Evolutionary conservation across 1,139 yeast genomes (phyloP), one percentile per base, ranked within the genome.

Genomic region (Kazachstania sp.): DNA sequence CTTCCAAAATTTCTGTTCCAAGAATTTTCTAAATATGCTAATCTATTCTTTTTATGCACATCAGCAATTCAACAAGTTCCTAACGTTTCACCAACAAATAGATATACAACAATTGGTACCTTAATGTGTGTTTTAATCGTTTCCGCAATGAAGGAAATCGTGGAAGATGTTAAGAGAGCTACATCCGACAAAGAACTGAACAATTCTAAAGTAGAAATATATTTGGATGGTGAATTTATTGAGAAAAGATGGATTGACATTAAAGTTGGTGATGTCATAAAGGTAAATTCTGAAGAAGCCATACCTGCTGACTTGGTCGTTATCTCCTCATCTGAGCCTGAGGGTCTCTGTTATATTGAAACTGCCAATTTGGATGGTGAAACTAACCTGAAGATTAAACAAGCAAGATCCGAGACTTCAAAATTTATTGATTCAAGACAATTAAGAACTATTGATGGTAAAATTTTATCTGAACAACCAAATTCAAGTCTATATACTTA

Each of bases 341-440:
- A 92, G 67, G 99, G 98, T 5, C 72, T 94, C 51, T 94, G 98
- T 64, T 94, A 94, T 60, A 87, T 92, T 49, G 99, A 94, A 68
- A 94, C 99, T 1, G 95, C 98, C 1, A 94, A 94, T 60, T 72
- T 94, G 54, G 99, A 94, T 65, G 99, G 99, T 50, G 99, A 94
- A 65, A 94, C 99, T 0, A 94, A 94, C 62, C 73, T 94, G 59
- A 94, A 94, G 63, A 92, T 94, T 60, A 94, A 94, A 61, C 97
- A 94, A 64, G 81, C 96, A 1, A 75, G 76, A 49, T 71, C 77
- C 1, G 96, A 88, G 60, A 92, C 98, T 0, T 75, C 88, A 1
- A 73, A 76, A 53, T 66, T 86, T 51, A 85, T 86, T 19, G 79
- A 85, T 45, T 86, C 95, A 0, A 69, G 73, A 30, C 83, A 81